phyloP scores from a whole-genome alignment of 345 rosid species.

The Turnera subulata region DNA sequence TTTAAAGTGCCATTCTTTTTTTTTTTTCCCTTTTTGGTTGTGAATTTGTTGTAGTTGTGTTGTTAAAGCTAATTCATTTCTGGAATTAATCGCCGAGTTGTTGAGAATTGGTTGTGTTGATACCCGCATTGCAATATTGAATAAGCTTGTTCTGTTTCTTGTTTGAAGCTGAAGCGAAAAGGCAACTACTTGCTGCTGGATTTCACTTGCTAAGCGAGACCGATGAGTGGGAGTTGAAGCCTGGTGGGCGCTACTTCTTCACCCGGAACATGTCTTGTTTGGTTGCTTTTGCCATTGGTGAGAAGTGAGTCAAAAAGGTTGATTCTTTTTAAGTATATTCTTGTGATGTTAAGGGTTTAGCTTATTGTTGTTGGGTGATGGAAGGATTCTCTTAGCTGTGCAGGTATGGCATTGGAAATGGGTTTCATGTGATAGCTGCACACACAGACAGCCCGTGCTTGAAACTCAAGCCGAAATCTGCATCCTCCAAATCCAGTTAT shows the following conservation, averaged over 20 bases:
- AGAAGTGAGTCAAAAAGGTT: conserved; percentile 49
- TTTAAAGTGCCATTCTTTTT: neutral
- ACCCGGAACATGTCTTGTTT: conserved; percentile 90
- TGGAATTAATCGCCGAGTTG: too few species aligned
- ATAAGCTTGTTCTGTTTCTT: neutral
- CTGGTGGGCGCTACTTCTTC: conserved; percentile 91
- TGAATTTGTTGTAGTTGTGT: too few species aligned
- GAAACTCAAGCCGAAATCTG: conserved; percentile 87
- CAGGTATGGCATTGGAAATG: conserved; percentile 76
- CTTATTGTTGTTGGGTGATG: neutral
- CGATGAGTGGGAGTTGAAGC: conserved; percentile 84
- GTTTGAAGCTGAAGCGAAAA: conserved; percentile 75
- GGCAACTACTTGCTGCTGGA: conserved; percentile 66
- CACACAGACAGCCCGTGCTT: conserved; percentile 97
- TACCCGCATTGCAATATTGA: neutral
- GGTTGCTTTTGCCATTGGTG: conserved; percentile 91
- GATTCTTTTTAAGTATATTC: neutral
- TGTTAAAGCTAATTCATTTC: neutral
- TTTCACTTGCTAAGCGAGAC: conserved; percentile 67
- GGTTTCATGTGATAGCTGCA: conserved; percentile 87
- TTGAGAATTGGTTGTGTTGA: neutral
- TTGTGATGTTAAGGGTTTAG: too few species aligned
- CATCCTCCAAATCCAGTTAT: conserved; percentile 75
- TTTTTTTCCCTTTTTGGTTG: neutral
- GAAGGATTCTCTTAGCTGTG: conserved; percentile 21